A percentile compares a stretch with the other conserved stretches of the same genome.
Conservation (phyloP, 2,329 filamentous ascomycete species). For the Penicillium sp. region DNA sequence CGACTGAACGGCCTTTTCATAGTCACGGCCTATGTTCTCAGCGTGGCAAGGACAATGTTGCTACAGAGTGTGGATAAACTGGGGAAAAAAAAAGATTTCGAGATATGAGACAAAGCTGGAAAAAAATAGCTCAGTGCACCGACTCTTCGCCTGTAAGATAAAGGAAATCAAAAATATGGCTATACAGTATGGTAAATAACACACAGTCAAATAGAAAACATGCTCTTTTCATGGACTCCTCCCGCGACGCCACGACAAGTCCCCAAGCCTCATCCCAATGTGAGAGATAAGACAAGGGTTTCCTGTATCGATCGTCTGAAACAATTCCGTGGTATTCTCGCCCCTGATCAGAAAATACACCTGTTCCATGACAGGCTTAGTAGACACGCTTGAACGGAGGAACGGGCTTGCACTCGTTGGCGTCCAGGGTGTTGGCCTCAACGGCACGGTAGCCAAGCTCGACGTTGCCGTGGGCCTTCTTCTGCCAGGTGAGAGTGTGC, state of each 20-base stretch:
- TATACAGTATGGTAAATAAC: conserved; percentile 43
- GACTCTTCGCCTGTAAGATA: conserved; percentile 38
- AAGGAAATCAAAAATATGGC: conserved; percentile 37
- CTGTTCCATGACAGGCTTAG: conserved; percentile 33
- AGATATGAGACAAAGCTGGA: conserved; percentile 28
- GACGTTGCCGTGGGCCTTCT: conserved; percentile 82
- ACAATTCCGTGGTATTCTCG: conserved; percentile 25
- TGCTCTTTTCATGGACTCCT: conserved; percentile 33
- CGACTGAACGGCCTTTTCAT: neutral
- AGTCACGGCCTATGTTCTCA: no score
- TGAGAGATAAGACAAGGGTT: conserved; percentile 6
- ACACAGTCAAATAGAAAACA: conserved; percentile 37
- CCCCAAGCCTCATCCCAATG: conserved; percentile 9
- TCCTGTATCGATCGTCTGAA: conserved; percentile 18
- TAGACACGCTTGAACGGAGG: conserved; percentile 83
- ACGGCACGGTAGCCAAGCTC: conserved; percentile 86
- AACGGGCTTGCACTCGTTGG: conserved; percentile 93
- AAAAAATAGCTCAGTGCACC: conserved; percentile 33
- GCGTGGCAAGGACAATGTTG: neutral
- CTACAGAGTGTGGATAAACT: neutral
- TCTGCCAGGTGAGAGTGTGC: conserved; percentile 97
- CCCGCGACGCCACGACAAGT: conserved; percentile 15
- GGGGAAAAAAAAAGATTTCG: conserved; percentile 17
- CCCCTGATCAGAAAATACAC: neutral
- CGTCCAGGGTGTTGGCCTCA: conserved; percentile 80